These are phyloP conservation scores for Syzygium aromaticum DNA, from an alignment of 345 rosid species.

Conservation along the genomic window DNA sequence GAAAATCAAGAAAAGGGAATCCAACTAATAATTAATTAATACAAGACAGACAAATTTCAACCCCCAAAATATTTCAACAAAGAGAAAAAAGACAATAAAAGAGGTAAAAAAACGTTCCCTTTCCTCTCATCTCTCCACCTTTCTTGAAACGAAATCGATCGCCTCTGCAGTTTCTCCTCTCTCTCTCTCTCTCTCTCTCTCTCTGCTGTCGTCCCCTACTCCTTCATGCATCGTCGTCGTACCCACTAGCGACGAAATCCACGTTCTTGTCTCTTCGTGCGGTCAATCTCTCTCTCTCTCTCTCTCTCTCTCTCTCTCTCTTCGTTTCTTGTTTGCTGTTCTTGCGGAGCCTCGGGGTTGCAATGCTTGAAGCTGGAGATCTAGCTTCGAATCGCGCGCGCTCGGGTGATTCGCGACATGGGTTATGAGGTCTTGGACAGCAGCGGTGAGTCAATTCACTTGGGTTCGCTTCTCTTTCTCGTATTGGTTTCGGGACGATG, in stretches of 20 bases:
- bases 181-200: background rate
- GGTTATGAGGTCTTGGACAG: constrained; percentile 37
- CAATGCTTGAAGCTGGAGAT: constrained; percentile 1
- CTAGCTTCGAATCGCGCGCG: background rate
- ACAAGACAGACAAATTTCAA: background rate
- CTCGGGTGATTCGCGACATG: constrained; percentile 20
- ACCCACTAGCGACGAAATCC: background rate
- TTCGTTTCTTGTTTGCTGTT: background rate
- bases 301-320: background rate
- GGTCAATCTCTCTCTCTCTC: background rate
- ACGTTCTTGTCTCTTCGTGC: background rate
- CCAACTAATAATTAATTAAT: background rate
- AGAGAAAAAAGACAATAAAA: background rate
- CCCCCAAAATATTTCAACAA: background rate
- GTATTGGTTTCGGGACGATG: background rate
- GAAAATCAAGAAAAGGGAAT: background rate
- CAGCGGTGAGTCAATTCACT: constrained; percentile 28
- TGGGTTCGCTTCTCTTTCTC: background rate
- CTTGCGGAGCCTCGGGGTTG: background rate
- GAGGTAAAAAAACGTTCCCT: background rate
- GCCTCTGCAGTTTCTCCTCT: background rate
- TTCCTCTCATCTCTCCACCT: background rate
- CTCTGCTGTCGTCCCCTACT: background rate
- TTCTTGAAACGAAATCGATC: background rate
- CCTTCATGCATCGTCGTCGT: background rate